Base-by-base conservation (phyloP, 495 filamentous ascomycete species). In the Penicillium ucsense region DNA sequence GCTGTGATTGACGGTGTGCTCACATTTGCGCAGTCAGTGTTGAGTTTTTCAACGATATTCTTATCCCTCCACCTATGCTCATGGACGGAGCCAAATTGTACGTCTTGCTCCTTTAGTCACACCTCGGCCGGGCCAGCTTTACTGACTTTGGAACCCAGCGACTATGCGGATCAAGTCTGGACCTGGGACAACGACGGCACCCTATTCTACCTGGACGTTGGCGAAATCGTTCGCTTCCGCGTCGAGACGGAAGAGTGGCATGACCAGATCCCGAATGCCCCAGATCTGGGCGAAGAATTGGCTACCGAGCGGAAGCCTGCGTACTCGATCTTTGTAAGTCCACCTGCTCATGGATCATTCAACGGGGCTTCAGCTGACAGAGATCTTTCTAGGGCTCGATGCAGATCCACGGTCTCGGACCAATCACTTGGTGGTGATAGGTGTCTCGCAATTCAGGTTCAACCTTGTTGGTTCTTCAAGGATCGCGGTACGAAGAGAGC, bases 1-100 rank as follows among this genome's bases (percentile, higher is more conserved):
- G 20, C 20, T 20, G 20, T 20, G 20, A 20, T 20, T 20, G 20
- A 20, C 20, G 20, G 20, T 20, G 20, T 20, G 20, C 20, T 20
- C 20, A 20, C 20, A 20, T 20, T 20, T 20, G 20, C 20, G 8
- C 35, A 88, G 88, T 97, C 38, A 78, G 78, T 10, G 81, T 87
- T 0, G 85, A 89, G 43, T 98, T 98, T 60, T 96, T 95, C 57
- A 82, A 87, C 52, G 89, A 96, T 48, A 89, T 97, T 35, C 79
- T 83, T 44, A 79, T 96, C 3, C 87, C 89, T 0, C 74, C 74
- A 3, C 65, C 76, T 8, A 74, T 84, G 46, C 75, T 97, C 0
- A 80, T 87, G 33, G 78, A 85, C 12, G 77, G 76, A n/a, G 76
- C 80, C 9, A 71, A 74, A 57, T 95, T 89, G 85, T 90, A 66